Percentiles rank a stretch among this genome's conserved stretches.
phyloP scores from a whole-genome alignment of 2,329 filamentous ascomycete species.

The Diatrype stigma region DNA sequence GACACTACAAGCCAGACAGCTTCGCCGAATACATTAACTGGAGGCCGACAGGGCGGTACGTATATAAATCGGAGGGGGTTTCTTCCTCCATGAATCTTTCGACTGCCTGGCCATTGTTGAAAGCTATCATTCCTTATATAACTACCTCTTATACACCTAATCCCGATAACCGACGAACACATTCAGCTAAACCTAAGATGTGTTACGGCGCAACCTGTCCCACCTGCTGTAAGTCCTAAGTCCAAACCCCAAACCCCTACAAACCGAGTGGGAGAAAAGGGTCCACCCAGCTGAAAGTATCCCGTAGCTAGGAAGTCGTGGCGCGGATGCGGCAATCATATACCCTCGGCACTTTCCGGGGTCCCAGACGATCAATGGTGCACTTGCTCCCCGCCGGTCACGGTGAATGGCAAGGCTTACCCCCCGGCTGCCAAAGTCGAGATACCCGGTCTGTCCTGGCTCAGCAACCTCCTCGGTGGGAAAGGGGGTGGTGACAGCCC shows the following conservation, averaged over 20 bases:
- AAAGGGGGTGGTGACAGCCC: constrained; percentile 4
- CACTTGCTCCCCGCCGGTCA: constrained; percentile 41
- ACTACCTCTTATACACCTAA: too few relatives aligned
- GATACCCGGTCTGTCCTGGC: constrained; percentile 36
- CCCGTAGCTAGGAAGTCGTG: constrained; percentile 42
- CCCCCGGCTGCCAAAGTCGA: constrained; percentile 38
- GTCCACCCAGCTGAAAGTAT: not conserved
- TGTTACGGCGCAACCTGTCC: constrained; percentile 22
- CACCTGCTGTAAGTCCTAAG: constrained; percentile 14
- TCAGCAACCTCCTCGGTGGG: constrained; percentile 27
- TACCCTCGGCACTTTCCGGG: constrained; percentile 39
- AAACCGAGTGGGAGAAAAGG: not conserved
- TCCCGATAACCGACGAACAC: too few relatives aligned
- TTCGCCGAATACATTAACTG: constrained; percentile 14
- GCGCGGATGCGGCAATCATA: constrained; percentile 46
- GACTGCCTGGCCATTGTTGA: too few relatives aligned
- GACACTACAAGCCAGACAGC: constrained; percentile 7
- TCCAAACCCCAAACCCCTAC: not conserved
- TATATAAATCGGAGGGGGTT: not conserved
- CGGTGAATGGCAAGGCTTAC: constrained; percentile 40
- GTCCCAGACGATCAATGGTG: constrained; percentile 45
- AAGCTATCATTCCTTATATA: too few relatives aligned
- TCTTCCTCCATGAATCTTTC: too few relatives aligned
- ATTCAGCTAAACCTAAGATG: constrained; percentile 11
- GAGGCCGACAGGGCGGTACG: constrained; percentile 5